Conservation (phyloP, 2,329 filamentous ascomycete species). For the Drechmeria coniospora region DNA sequence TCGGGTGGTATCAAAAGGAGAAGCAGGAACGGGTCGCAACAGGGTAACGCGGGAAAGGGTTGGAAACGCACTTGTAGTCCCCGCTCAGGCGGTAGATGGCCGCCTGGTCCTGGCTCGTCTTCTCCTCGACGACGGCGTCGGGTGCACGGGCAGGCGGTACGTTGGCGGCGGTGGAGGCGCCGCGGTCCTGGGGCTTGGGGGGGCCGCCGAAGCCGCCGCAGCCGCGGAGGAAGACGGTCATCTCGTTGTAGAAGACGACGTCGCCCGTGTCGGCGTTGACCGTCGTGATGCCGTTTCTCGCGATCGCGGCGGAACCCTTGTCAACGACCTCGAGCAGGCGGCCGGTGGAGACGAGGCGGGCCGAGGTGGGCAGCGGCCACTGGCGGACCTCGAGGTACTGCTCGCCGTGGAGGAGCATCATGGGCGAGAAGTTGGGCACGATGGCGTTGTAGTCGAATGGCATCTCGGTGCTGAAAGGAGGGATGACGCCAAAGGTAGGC, state of each 20-base stretch:
- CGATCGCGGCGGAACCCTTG: constrained; percentile 79
- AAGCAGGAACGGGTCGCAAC: not conserved
- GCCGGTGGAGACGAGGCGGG: constrained; percentile 57
- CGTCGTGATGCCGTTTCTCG: constrained; percentile 67
- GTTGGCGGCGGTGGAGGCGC: constrained; percentile 66
- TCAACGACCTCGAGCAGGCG: constrained; percentile 88
- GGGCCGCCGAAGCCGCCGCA: constrained; percentile 80
- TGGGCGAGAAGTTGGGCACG: constrained; percentile 90
- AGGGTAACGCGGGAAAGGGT: constrained; percentile 1
- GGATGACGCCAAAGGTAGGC: constrained; percentile 91
- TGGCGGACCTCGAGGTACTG: constrained; percentile 93
- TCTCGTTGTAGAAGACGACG: constrained; percentile 93
- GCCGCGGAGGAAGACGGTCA: constrained; percentile 81
- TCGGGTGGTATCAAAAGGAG: not conserved
- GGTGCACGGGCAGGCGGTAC: constrained; percentile 61
- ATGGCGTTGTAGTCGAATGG: constrained; percentile 71
- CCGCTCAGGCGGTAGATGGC: constrained; percentile 86
- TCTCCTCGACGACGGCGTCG: constrained; percentile 71
- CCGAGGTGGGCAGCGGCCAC: constrained; percentile 79
- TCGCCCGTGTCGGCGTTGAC: constrained; percentile 74
- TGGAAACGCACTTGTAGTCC: constrained; percentile 56
- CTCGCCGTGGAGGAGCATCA: constrained; percentile 98
- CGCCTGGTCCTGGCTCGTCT: constrained; percentile 80
- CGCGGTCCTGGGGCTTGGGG: constrained; percentile 61
- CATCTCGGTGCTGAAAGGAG: constrained; percentile 71